Conservation (phyloP, 441 rosid genomes). For the Populus tomentosa region DNA sequence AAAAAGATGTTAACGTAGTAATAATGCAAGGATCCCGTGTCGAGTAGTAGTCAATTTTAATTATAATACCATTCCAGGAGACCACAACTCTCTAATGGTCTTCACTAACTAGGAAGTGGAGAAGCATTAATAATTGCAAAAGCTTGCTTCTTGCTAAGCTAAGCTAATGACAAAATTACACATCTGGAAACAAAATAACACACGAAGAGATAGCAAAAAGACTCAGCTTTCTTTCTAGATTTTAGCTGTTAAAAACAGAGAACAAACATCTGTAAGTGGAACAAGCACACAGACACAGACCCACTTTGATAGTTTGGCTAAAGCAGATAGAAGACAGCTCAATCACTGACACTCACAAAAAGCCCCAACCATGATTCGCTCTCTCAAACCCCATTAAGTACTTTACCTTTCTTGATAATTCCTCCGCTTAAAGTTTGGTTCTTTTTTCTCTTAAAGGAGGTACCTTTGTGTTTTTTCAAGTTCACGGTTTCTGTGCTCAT, state of each 20-base stretch:
- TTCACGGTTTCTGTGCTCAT: background rate
- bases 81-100: background rate
- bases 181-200: background rate
- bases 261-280: background rate
- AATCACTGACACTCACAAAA: background rate
- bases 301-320: background rate
- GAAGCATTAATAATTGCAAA: background rate
- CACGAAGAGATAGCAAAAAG: background rate
- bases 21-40: background rate
- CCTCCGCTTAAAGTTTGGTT: background rate
- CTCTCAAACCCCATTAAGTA: background rate
- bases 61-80: background rate
- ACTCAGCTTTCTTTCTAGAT: background rate
- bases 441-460: background rate
- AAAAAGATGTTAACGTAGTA: background rate
- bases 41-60: background rate
- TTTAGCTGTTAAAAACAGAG: background rate
- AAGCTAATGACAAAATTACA: background rate
- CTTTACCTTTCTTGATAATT: background rate
- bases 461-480: background rate
- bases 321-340: slow-evolving; percentile 7
- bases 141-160: background rate
- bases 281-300: background rate
- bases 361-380: background rate
- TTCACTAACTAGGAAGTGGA: no score